Percentiles rank a stretch among this genome's conserved stretches.
phyloP scores from a whole-genome alignment of 306 rosid species.

The Alnus rubra region DNA sequence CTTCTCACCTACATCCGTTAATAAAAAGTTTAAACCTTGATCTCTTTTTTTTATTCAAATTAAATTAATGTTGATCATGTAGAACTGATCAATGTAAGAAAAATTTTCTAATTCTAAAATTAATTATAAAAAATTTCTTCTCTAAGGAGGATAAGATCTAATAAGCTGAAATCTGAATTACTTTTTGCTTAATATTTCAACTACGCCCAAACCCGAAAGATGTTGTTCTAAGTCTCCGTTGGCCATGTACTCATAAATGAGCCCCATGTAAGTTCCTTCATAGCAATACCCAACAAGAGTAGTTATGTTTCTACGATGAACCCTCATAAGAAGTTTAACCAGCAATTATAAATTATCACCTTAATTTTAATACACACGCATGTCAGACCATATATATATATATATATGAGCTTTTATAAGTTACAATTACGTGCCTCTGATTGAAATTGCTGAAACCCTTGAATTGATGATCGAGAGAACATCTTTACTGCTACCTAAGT shows the following conservation, averaged over 20 bases:
- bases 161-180: not conserved
- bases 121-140: too few relatives aligned
- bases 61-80: not conserved
- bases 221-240: constrained; percentile 39
- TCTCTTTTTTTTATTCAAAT: not conserved
- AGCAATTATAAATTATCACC: constrained; percentile 1
- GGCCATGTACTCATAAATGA: constrained; percentile 43
- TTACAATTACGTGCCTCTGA: constrained; percentile 54
- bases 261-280: constrained; percentile 29
- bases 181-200: not conserved
- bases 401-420: not conserved
- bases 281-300: constrained; percentile 41
- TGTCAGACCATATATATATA: too few relatives aligned
- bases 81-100: too few relatives aligned
- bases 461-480: too few relatives aligned
- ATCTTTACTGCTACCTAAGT: constrained; percentile 59
- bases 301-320: constrained; percentile 41
- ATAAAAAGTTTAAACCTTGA: not conserved
- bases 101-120: too few relatives aligned
- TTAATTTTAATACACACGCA: not conserved
- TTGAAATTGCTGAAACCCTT: too few relatives aligned
- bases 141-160: too few relatives aligned
- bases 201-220: constrained; percentile 29
- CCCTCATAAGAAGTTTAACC: constrained; percentile 35
- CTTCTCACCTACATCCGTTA: not conserved